Conservation (phyloP, 768 basidiomycete species). For the Leccinum boreale region DNA sequence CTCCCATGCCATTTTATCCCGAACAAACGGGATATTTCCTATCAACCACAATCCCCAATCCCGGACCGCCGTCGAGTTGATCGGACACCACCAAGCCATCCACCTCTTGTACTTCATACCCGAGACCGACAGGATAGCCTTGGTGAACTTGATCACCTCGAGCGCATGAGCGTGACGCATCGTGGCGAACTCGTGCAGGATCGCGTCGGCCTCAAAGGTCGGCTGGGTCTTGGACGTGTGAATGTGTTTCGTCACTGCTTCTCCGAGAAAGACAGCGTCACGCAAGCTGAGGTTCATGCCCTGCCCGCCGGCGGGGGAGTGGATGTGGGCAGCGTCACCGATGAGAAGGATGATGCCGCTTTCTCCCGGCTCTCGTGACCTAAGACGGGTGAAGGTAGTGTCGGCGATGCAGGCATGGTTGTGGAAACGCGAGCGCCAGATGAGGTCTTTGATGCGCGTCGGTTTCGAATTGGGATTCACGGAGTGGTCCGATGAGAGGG, state of each 20-base stretch:
- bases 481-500: constrained; percentile 22
- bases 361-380: not conserved
- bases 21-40: constrained; percentile 14
- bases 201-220: constrained; percentile 21
- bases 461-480: constrained; percentile 26
- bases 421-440: constrained; percentile 46
- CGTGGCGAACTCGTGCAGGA: constrained; percentile 22
- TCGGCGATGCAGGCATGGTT: constrained; percentile 43
- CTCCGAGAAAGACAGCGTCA: constrained; percentile 44
- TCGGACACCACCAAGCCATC: constrained; percentile 18
- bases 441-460: constrained; percentile 31
- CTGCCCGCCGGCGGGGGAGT: constrained; percentile 48
- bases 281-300: constrained; percentile 55
- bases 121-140: constrained; percentile 22
- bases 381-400: constrained; percentile 31
- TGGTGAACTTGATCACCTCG: constrained; percentile 17
- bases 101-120: constrained; percentile 16
- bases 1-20: constrained; percentile 10
- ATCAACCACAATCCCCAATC: constrained; percentile 19
- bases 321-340: too few species aligned
- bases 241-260: constrained; percentile 36
- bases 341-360: too few species aligned
- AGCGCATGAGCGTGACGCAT: too few species aligned
- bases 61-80: constrained; percentile 19
- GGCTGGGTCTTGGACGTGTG: constrained; percentile 1